Base-by-base conservation (phyloP, 495 filamentous ascomycete genomes). In the Podospora anserina region DNA sequence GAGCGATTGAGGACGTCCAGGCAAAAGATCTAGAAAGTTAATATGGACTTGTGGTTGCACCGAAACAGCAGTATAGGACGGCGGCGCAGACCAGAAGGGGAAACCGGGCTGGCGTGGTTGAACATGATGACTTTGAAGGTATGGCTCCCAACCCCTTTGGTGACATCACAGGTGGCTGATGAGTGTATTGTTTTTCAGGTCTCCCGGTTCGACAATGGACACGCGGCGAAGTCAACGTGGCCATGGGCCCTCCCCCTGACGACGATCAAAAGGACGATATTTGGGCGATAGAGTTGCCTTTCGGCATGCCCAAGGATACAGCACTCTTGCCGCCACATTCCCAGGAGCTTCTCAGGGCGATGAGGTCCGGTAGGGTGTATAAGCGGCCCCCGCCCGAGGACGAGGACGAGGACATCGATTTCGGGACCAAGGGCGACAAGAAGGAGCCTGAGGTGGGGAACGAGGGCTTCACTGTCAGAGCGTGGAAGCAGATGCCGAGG, bases 41-140 rank as follows among this genome's bases (percentile, higher is more conserved):
- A 63, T 67, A 15, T 68, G 55, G 19, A 49, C 39, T 49, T 49
- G 39, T 49, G 39, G 39, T 18, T 49, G 39, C 39, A 49, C 9
- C 39, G 39, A 49, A 49, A 49, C 66, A 77, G 57, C 74, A 85
- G 75, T 82, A 83, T 68, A 79, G 82, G 66, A 88, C 88, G 69
- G 87, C 82, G 74, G 88, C 82, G 69, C 86, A 84, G 74, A 91
- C 88, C 69, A 88, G 90, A 70, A 89, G 89, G 65, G 86, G 91
- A 73, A 90, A 89, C 60, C 88, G 91, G 27, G 82, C 87, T 53
- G 85, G 84, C 65, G 89, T 90, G 75, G 87, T 91, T 58, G 95
- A 98, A 73, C 92, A 97, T 76, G 96, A 99, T 82, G 88, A 97
- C 72, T 95, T 97, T 69, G 94, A 98, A 79, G 93, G 79, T 79